Percentiles rank a stretch among this genome's conserved stretches.
Conservation (phyloP, 768 basidiomycete species). For the Psilocybe azurescens region DNA sequence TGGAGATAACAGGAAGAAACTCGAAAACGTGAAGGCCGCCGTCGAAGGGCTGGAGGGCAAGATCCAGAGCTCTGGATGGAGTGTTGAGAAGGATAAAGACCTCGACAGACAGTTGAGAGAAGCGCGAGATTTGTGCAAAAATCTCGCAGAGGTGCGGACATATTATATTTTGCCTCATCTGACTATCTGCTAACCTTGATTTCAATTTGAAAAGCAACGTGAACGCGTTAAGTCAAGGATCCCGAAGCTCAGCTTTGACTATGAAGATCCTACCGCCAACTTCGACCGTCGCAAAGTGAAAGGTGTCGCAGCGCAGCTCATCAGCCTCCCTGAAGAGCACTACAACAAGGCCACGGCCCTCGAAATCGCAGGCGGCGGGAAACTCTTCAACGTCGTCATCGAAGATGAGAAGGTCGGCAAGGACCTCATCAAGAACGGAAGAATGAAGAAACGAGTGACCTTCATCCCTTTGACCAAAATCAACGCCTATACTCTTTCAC, state of each 20-base stretch:
- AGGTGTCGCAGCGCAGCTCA: slow-evolving; percentile 90
- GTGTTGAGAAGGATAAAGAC: slow-evolving; percentile 70
- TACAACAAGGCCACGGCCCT: slow-evolving; percentile 86
- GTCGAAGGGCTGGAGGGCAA: slow-evolving; percentile 60
- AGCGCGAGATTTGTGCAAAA: slow-evolving; percentile 58
- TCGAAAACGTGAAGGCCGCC: slow-evolving; percentile 62
- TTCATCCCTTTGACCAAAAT: slow-evolving; percentile 96
- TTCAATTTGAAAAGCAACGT: slow-evolving; percentile 51
- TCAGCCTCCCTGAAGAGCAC: slow-evolving; percentile 72
- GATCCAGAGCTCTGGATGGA: slow-evolving; percentile 75
- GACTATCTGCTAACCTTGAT: not conserved
- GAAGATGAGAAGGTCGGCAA: slow-evolving; percentile 90
- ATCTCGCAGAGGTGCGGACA: slow-evolving; percentile 63
- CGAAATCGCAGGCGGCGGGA: slow-evolving; percentile 90
- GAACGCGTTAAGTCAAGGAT: slow-evolving; percentile 66
- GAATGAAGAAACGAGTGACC: slow-evolving; percentile 86
- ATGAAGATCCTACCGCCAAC: slow-evolving; percentile 71
- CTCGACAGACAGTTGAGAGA: slow-evolving; percentile 53
- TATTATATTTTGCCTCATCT: not conserved
- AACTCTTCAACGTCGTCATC: slow-evolving; percentile 93
- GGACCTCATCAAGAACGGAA: slow-evolving; percentile 74
- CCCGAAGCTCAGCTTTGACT: slow-evolving; percentile 84
- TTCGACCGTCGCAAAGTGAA: slow-evolving; percentile 91
- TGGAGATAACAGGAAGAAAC: slow-evolving; percentile 70
- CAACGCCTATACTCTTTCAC: slow-evolving; percentile 53